A percentile compares a stretch with the other conserved stretches of the same genome.
Evolutionary conservation across 148 eudicot genomes (phyloP).

Genomic region (Pouteria glomerata): DNA sequence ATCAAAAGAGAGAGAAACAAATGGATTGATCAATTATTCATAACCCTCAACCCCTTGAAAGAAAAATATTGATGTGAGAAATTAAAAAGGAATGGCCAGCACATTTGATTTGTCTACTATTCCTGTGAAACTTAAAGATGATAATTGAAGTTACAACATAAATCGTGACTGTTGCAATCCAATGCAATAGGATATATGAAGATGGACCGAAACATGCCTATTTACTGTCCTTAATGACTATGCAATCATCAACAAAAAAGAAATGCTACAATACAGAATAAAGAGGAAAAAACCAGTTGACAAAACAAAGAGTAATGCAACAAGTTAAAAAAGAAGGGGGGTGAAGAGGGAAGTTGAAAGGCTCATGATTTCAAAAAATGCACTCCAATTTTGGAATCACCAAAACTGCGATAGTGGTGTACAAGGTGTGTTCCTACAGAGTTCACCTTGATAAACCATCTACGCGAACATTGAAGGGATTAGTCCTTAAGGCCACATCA

Average conservation of each 20-base stretch:
- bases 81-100: too few relatives aligned
- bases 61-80: too few relatives aligned
- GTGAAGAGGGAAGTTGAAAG: neutral
- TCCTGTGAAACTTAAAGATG: too few relatives aligned
- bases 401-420: neutral
- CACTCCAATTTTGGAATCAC: neutral
- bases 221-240: too few relatives aligned
- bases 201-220: too few relatives aligned
- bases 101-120: too few relatives aligned
- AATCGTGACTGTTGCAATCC: too few relatives aligned
- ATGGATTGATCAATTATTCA: neutral
- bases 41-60: too few relatives aligned
- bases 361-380: too few relatives aligned
- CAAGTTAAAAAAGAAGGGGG: neutral
- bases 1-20: neutral
- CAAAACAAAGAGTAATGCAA: neutral
- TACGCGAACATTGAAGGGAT: conserved; percentile 41
- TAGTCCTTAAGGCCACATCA: conserved; percentile 56
- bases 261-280: neutral
- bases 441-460: conserved; percentile 63
- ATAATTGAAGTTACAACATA: too few relatives aligned
- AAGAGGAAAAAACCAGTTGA: neutral
- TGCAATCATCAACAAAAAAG: too few relatives aligned
- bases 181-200: too few relatives aligned
- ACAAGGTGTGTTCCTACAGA: conserved; percentile 1